Base-by-base conservation (phyloP, 441 rosid species). In the Manihot esculenta region DNA sequence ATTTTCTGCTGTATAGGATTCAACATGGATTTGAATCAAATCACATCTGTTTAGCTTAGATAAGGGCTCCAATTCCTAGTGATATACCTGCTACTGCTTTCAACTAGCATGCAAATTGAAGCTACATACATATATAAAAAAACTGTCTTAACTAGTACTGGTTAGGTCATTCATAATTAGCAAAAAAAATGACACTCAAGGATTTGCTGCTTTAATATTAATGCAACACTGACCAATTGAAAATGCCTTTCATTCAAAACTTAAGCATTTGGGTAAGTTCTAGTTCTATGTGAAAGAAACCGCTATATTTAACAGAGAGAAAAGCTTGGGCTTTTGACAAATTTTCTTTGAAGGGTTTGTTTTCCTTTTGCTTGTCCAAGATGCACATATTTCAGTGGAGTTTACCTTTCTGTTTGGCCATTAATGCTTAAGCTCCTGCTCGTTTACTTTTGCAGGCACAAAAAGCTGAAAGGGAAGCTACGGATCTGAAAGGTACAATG, bases 401-500 rank as follows among this genome's bases (percentile, higher is more conserved):
- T 60, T 27, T 11, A 49, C n/a, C n/a, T n/a, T n/a, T n/a, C n/a
- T n/a, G n/a, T n/a, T n/a, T n/a, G n/a, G n/a, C n/a, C n/a, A n/a
- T n/a, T n/a, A n/a, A n/a, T n/a, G n/a, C n/a, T 47, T 33, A 48
- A 67, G n/a, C 20, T 56, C 21, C 2, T n/a, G 12, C 14, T 8
- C 8, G 15, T 6, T 1, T 0, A 5, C 48, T 15, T 23, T 33
- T 24, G 58, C 83, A 91, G 93, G 93, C 91, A 72, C 91, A 85
- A 74, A 91, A 85, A 80, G 91, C 88, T 2, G 97, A 91, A 75
- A 89, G 83, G 68, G 97, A 91, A 41, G 94, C 88, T 18, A 80
- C 85, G 53, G 81, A 84, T 49, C 82, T 89, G 1, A 91, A 87
- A 75, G 94, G 94, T 48, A 76, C 91, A 10, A 89, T 91, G 94